Conservation (phyloP, 2,329 filamentous ascomycete species). For the Coniochaeta prunicola region DNA sequence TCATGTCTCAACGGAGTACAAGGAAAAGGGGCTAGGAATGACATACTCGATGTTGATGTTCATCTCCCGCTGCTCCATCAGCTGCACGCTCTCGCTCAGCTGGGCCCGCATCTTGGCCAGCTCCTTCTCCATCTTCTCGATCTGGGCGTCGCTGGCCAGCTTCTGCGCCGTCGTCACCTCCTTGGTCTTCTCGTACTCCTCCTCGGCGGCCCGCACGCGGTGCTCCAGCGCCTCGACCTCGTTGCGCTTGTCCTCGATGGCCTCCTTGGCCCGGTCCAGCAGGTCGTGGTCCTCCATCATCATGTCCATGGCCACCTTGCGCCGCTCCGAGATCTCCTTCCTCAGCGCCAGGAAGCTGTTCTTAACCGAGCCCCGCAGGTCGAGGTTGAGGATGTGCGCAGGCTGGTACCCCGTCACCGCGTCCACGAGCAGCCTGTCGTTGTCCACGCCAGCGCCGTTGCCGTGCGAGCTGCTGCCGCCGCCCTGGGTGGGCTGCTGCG, state of each 20-base stretch:
- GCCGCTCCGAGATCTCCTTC: constrained; percentile 87
- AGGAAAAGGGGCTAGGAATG: not conserved
- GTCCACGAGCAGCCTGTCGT: constrained; percentile 76
- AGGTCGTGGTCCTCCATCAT: constrained; percentile 94
- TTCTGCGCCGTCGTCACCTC: constrained; percentile 82
- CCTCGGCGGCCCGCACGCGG: constrained; percentile 77
- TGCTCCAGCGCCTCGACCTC: constrained; percentile 92
- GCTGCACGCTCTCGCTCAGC: constrained; percentile 76
- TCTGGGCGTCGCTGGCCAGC: constrained; percentile 82
- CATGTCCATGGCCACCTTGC: constrained; percentile 73
- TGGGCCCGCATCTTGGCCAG: constrained; percentile 85
- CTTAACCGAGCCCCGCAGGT: constrained; percentile 77
- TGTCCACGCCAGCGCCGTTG: constrained; percentile 33
- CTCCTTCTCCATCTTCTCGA: constrained; percentile 98
- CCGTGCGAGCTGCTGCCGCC: constrained; percentile 17
- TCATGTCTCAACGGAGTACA: not conserved
- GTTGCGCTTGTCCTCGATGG: constrained; percentile 88
- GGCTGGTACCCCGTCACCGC: constrained; percentile 82
- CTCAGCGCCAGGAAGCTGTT: constrained; percentile 69
- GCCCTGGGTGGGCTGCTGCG: constrained; percentile 32
- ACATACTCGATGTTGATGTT: constrained; percentile 90
- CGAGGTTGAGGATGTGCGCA: constrained; percentile 79
- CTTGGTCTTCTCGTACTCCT: constrained; percentile 90
- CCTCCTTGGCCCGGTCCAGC: constrained; percentile 90
- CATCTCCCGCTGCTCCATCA: constrained; percentile 93